These are phyloP conservation scores for Rhododendron molle DNA, from an alignment of 148 eudicot species.

Conservation along the genomic window DNA sequence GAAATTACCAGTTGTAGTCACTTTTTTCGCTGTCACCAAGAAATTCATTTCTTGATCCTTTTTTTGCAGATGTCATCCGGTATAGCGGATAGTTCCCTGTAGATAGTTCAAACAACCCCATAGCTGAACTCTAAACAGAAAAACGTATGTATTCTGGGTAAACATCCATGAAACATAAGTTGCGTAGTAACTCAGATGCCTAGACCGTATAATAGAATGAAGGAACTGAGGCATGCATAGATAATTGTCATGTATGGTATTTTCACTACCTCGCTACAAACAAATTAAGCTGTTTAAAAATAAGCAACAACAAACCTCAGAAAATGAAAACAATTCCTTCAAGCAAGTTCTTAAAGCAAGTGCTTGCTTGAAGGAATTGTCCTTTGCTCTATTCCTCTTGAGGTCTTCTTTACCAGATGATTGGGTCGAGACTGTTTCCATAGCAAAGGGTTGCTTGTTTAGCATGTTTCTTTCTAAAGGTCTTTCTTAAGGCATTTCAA, in stretches of 20 bases:
- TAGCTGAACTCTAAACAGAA: neutral
- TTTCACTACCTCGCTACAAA: neutral
- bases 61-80: conserved; percentile 23
- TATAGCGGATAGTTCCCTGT: conserved; percentile 34
- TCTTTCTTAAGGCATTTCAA: neutral
- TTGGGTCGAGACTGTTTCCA: neutral
- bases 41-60: conserved; percentile 19
- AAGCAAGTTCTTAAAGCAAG: neutral
- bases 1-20: conserved; percentile 34
- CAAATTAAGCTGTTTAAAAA: neutral
- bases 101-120: neutral
- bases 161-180: neutral
- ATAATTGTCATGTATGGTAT: neutral
- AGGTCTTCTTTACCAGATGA: neutral
- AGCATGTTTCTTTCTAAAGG: neutral
- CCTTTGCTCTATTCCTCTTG: neutral
- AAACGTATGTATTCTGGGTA: neutral
- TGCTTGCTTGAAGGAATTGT: neutral
- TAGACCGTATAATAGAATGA: neutral
- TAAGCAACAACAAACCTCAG: neutral
- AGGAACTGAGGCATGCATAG: neutral
- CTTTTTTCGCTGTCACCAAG: conserved; percentile 28
- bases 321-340: neutral
- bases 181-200: neutral
- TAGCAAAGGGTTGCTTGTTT: neutral